Evolutionary conservation across 768 basidiomycete genomes (phyloP), one percentile per base, ranked within the genome.

Genomic region (Hericium coralloides): DNA sequence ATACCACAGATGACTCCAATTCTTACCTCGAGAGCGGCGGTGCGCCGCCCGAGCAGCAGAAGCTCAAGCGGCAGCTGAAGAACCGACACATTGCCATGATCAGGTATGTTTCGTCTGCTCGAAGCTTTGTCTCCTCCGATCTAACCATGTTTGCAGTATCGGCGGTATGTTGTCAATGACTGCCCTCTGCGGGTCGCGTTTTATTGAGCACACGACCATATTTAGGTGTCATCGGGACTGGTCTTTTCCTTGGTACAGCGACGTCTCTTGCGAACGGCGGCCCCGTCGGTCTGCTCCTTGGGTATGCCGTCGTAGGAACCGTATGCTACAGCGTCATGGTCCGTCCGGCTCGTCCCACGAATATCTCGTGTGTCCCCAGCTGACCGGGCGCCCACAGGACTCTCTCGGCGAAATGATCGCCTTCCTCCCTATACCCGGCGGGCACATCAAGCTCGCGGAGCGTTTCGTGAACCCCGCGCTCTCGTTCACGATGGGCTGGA

Each of bases 81-180:
- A 88, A 87, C 64, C 75, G 89, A 14, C 89, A 90, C 67, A 79
- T 91, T 60, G 85, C 87, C 56, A 88, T 89, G 87, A 89, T 89
- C 63, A 87, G 86, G 85, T 75, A 49, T 50, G 70, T 59, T n/a
- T 25, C 5, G 23, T 47, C 9, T 23, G n/a, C 14, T 4, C 39
- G 2, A 15, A 22, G 4, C 9, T 7, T 1, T 43, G 9, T 38
- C 37, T 25, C 17, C 20, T 55, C 55, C 63, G 4, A 67, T 31
- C 8, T 12, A 10, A 15, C 38, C 43, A 39, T 37, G 49, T 55
- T 23, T 51, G 17, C 39, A 62, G 64, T 62, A 73, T 73, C 52
- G 72, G 72, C 38, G 72, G 70, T 50, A 36, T 2, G 49, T 50
- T 14, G 0, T 22, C 15, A 10, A 3, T 26, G 49, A 20, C 17